A percentile compares a stretch with the other conserved stretches of the same genome.
These are phyloP conservation scores for Ophiostoma novo-ulmi DNA, from an alignment of 2,329 filamentous ascomycete species.

Conservation along the genomic window DNA sequence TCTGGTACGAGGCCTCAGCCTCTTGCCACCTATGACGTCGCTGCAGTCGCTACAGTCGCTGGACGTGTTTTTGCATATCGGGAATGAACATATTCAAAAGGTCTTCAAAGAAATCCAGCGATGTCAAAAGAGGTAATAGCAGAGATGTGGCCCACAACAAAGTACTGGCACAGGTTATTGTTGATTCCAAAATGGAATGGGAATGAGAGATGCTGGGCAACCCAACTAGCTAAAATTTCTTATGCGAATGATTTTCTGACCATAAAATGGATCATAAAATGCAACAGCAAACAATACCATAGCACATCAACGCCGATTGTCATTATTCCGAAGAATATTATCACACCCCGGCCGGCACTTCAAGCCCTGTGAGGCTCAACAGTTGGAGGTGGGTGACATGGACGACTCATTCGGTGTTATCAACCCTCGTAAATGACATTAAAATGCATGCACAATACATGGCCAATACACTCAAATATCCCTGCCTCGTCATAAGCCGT, in stretches of 20 bases:
- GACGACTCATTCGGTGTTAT: background rate
- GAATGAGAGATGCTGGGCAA: background rate
- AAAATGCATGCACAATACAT: background rate
- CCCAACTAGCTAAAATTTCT: background rate
- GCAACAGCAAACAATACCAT: background rate
- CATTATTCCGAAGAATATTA: background rate
- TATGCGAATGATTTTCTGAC: background rate
- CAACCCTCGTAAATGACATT: background rate
- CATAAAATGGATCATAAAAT: background rate
- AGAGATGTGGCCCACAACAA: background rate
- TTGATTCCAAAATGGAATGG: background rate
- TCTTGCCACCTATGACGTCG: background rate
- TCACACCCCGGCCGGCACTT: background rate
- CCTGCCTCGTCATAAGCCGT: constrained; percentile 1
- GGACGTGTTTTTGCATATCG: background rate
- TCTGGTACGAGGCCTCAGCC: constrained; percentile 1
- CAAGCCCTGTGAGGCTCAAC: constrained; percentile 5
- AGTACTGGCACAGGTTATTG: background rate
- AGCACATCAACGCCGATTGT: background rate
- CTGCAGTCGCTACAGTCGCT: background rate
- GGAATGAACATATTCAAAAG: background rate
- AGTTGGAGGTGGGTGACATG: background rate
- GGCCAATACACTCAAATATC: background rate
- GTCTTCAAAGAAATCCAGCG: background rate
- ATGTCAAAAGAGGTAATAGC: background rate